A percentile compares a stretch with the other conserved stretches of the same genome.
These are phyloP conservation scores for Chrysosphaeria jannelii DNA, from an alignment of 2,329 filamentous ascomycete genomes.

Conservation along the genomic window DNA sequence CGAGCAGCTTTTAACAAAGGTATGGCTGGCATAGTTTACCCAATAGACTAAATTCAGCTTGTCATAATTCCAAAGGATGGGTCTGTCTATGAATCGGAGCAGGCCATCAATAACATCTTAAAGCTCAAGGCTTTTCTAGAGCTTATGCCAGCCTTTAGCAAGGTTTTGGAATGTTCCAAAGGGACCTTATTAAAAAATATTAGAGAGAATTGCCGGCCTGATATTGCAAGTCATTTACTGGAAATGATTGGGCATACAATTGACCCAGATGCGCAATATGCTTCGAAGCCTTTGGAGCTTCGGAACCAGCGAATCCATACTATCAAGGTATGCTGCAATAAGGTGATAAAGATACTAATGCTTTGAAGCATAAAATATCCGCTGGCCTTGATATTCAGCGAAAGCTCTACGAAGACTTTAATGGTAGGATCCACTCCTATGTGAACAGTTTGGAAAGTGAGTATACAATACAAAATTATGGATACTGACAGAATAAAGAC, in stretches of 20 bases:
- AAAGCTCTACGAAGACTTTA: constrained; percentile 73
- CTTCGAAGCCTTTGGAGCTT: constrained; percentile 52
- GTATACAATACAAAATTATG: constrained; percentile 7
- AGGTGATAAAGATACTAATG: neutral
- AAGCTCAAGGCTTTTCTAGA: constrained; percentile 58
- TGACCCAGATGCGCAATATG: constrained; percentile 55
- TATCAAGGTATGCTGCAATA: constrained; percentile 28
- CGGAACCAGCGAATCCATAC: constrained; percentile 78
- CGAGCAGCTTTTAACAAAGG: constrained; percentile 51
- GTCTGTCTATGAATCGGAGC: constrained; percentile 39
- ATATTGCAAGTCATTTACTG: constrained; percentile 27
- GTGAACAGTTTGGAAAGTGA: constrained; percentile 33
- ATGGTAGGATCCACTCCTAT: constrained; percentile 26
- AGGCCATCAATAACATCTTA: constrained; percentile 62
- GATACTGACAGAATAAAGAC: constrained; percentile 10
- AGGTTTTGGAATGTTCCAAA: constrained; percentile 32
- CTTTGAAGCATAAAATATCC: constrained; percentile 2
- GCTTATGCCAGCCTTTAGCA: constrained; percentile 32
- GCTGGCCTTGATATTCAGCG: constrained; percentile 9
- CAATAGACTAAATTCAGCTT: constrained; percentile 20
- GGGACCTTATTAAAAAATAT: constrained; percentile 37
- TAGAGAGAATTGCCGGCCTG: constrained; percentile 34
- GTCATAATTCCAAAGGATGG: constrained; percentile 39
- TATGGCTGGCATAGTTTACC: too few species aligned
- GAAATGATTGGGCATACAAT: constrained; percentile 37